These are phyloP conservation scores for Trichoderma atrobrunneum DNA, from an alignment of 2,329 filamentous ascomycete genomes.

Conservation along the genomic window DNA sequence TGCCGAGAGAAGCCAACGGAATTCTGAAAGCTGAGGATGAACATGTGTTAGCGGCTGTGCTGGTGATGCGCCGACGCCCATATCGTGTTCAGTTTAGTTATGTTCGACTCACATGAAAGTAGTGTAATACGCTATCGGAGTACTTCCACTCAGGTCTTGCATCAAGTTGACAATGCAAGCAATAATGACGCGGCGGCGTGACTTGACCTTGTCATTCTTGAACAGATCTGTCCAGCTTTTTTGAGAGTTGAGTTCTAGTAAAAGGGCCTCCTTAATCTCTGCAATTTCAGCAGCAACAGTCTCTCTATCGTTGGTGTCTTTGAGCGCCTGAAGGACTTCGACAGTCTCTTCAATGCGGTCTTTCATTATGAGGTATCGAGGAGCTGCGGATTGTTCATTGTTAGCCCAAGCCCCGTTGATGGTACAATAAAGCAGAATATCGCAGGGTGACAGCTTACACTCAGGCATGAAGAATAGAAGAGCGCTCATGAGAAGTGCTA, in stretches of 20 bases:
- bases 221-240: constrained; percentile 34
- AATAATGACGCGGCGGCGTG: constrained; percentile 31
- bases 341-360: constrained; percentile 37
- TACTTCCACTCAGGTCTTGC: constrained; percentile 49
- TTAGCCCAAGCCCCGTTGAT: neutral
- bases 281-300: constrained; percentile 19
- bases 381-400: constrained; percentile 27
- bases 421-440: constrained; percentile 26
- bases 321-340: constrained; percentile 39
- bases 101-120: constrained; percentile 38
- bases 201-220: constrained; percentile 34
- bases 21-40: constrained; percentile 34
- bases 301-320: constrained; percentile 26
- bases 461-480: constrained; percentile 32
- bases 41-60: neutral
- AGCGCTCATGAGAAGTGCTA: constrained; percentile 33
- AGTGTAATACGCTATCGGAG: constrained; percentile 35
- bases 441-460: neutral
- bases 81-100: neutral
- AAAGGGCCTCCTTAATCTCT: constrained; percentile 14
- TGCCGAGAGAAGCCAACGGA: constrained; percentile 42
- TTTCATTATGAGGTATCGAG: constrained; percentile 42
- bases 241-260: constrained; percentile 23
- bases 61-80: neutral
- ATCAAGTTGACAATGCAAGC: constrained; percentile 32